Evolutionary conservation across 163 green algal genomes (phyloP), one percentile per base, ranked within the genome.

Genomic region (Scenedesmus sp.): DNA sequence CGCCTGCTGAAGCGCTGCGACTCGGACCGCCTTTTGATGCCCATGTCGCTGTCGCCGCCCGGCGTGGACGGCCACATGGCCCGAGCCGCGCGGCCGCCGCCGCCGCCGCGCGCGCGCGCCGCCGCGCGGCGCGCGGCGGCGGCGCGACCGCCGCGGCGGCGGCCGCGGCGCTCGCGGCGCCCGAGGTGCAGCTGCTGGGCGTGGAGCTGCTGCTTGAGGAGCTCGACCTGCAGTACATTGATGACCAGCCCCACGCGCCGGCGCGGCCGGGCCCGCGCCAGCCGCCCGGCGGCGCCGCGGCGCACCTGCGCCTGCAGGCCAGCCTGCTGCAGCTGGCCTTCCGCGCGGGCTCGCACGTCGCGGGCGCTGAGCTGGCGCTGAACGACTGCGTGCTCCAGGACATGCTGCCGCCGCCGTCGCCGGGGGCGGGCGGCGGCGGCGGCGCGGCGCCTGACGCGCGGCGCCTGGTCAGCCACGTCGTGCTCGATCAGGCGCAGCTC

Each of bases 211-310:
- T 78, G 57, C 15, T 70, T 1, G 70, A 78, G 5, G 57, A 78
- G 45, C 17, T 78, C 17, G 57, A 70, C 47, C 45, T 78, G 6
- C 57, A 78, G 44, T 70, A 62, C n/a, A 18, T 70, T 36, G 26
- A 70, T 4, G 70, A 78, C 39, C 56, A 77, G 53, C 53, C 69
- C n/a, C 70, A 78, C n/a, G 39, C 39, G 39, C 10, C 39, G 39
- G 10, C 7, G 10, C 39, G 10, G 39, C 7, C 10, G 7, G n/a
- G 39, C 39, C 39, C 7, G 10, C 39, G 39, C 39, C 10, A 10
- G 39, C 39, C 39, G 39, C 39, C 7, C 7, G 6, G 39, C 53
- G 24, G 53, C 14, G 53, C 10, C 71, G 36, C 26, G 14, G 18
- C 62, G 44, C 60, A 80, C 26, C 17, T 56, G 22, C 20, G 47